phyloP scores from a whole-genome alignment of 1,139 yeast genomes.

The Oligophagozyma castellii region DNA sequence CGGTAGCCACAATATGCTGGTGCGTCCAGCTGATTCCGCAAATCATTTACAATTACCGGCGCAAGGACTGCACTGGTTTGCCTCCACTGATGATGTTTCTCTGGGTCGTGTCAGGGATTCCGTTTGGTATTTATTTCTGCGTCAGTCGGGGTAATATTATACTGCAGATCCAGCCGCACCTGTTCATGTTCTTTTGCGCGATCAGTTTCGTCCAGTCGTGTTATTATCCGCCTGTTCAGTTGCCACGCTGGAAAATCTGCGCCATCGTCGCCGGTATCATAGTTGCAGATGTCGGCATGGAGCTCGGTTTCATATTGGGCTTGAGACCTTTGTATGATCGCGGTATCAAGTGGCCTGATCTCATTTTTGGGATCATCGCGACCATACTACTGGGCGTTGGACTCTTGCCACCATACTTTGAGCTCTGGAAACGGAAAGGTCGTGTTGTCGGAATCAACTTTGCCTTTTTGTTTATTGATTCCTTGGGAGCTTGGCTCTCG shows the following conservation, averaged over 20 bases:
- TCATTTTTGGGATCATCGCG: slow-evolving; percentile 69
- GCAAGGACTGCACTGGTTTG: slow-evolving; percentile 73
- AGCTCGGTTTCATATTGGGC: slow-evolving; percentile 61
- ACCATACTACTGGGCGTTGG: slow-evolving; percentile 66
- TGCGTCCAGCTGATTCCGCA: slow-evolving; percentile 85
- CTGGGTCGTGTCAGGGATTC: slow-evolving; percentile 76
- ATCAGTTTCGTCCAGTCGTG: slow-evolving; percentile 59
- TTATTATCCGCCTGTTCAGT: slow-evolving; percentile 61
- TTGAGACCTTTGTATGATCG: slow-evolving; percentile 45
- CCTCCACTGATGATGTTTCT: slow-evolving; percentile 75
- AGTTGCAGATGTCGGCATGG: slow-evolving; percentile 41
- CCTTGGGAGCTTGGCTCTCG: slow-evolving; percentile 69
- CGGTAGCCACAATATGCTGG: slow-evolving; percentile 84
- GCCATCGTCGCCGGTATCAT: slow-evolving; percentile 29
- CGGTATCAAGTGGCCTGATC: slow-evolving; percentile 53
- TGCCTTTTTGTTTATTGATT: slow-evolving; percentile 63
- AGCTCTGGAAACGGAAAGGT: slow-evolving; percentile 64
- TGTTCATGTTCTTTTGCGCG: slow-evolving; percentile 61
- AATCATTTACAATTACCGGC: slow-evolving; percentile 52
- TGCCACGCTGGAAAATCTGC: slow-evolving; percentile 29
- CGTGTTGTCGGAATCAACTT: slow-evolving; percentile 83
- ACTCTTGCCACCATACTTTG: slow-evolving; percentile 78
- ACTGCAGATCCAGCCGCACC: slow-evolving; percentile 72
- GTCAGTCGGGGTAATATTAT: slow-evolving; percentile 63
- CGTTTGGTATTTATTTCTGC: slow-evolving; percentile 70